These are phyloP conservation scores for Debaryomycetaceae sp. DNA, from an alignment of 1,139 yeast species.

Conservation along the genomic window DNA sequence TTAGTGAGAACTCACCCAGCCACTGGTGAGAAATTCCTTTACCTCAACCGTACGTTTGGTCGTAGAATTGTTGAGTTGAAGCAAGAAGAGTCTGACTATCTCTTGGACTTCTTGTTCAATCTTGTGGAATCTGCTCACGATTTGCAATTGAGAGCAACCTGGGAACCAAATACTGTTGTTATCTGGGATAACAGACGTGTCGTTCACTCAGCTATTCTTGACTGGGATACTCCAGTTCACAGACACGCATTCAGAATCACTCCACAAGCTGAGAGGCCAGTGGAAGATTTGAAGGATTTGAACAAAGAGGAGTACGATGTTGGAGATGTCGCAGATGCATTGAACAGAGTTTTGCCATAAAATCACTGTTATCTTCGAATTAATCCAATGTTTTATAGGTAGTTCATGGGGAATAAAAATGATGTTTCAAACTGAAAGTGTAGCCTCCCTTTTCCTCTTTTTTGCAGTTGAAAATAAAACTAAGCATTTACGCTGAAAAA, in stretches of 20 bases:
- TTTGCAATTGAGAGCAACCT: conserved; percentile 38
- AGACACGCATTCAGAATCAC: conserved; percentile 72
- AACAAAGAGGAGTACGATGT: conserved; percentile 33
- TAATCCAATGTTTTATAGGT: not conserved
- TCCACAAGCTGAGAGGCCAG: conserved; percentile 54
- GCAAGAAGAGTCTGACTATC: conserved; percentile 56
- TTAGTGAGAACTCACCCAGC: conserved; percentile 69
- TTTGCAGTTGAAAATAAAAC: not conserved
- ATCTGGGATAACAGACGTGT: conserved; percentile 72
- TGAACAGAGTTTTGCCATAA: conserved; percentile 15
- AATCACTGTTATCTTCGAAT: not conserved
- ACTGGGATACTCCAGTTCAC: conserved; percentile 53
- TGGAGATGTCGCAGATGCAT: conserved; percentile 39
- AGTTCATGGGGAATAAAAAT: not conserved
- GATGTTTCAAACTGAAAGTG: too few relatives aligned
- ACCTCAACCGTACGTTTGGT: conserved; percentile 59
- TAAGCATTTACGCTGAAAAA: too few relatives aligned
- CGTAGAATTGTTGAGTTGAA: conserved; percentile 64
- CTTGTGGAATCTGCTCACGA: conserved; percentile 46
- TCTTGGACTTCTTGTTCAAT: conserved; percentile 50
- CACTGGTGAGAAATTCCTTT: conserved; percentile 57
- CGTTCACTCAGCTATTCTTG: conserved; percentile 60
- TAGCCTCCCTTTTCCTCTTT: not conserved
- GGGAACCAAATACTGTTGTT: conserved; percentile 55
- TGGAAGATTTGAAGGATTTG: conserved; percentile 31